Base-by-base conservation (phyloP, 2,329 filamentous ascomycete species). In the Sporothrix inflata region DNA sequence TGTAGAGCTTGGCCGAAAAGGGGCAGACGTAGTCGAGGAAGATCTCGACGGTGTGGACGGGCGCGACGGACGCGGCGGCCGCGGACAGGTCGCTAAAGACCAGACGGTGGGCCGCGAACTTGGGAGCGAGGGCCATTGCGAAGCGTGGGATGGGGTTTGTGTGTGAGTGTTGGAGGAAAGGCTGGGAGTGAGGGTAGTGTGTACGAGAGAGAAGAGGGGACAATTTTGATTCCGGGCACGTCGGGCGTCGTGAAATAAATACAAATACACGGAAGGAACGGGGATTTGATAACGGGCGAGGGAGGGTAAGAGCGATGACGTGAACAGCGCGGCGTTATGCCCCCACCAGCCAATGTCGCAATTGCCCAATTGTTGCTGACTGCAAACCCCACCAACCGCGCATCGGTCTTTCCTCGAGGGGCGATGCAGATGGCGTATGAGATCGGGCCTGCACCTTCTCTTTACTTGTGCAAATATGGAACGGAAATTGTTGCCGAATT, bases 21-120 rank as follows among this genome's bases (percentile, higher is more conserved):
- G 94, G 94, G 81, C 94, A 98, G 79, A 94, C 92, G 84, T 97
- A 98, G 85, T 98, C 94, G 76, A 97, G 90, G 82, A 92, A 91
- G 69, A 91, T 74, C 79, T 91, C 89, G 67, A 91, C 80, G 0
- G 88, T 90, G 83, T 91, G 88, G 19, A 85, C 80, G 6, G 86
- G 82, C 51, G 83, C 81, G 8, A 83, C 79, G 19, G 83, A 78
- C 19, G 79, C 76, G n/a, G 81, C 77, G 12, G 81, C 73, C 40
- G 79, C 72, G 60, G 78, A 75, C 19, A 81, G 76, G 14, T 81
- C 72, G 69, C 80, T 81, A 79, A 88, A 86, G 75, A 81, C 78
- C 67, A 94, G 86, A 80, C 88, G 91, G 78, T 92, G 91, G 74
- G 89, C 92, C 19, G 90, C 90, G 83, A 93, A 94, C 79, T 91